Evolutionary conservation across 805 yeast genomes (phyloP).

Genomic region (Cephaloascus fragrans): DNA sequence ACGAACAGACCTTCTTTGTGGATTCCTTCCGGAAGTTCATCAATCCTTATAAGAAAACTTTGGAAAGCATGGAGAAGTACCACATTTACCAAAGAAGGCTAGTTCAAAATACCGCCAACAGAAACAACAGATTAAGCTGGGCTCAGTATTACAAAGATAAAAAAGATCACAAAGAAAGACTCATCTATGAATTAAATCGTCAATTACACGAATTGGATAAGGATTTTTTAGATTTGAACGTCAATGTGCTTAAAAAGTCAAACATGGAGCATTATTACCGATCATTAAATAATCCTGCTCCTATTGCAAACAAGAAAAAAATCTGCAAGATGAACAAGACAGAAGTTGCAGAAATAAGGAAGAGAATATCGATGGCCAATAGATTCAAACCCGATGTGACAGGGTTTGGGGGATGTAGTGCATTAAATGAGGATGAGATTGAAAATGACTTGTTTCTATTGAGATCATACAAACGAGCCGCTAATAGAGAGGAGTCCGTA

Average conservation of each 20-base stretch:
- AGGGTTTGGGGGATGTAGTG: not conserved
- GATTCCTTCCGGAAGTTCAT: not conserved
- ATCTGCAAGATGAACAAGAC: not conserved
- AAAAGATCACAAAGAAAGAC: constrained; percentile 2
- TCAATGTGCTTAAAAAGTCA: not conserved
- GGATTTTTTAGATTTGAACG: constrained; percentile 1
- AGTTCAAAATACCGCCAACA: not conserved
- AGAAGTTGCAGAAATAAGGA: not conserved
- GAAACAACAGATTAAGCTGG: constrained; percentile 1
- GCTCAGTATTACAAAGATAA: constrained; percentile 1
- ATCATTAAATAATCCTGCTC: not conserved
- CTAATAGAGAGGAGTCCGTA: no score
- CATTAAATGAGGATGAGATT: not conserved
- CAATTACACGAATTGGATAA: constrained; percentile 1
- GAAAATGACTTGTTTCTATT: not conserved
- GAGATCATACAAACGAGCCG: not conserved
- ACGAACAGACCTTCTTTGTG: not conserved
- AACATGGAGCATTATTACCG: not conserved
- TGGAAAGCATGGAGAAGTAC: not conserved
- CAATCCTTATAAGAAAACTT: not conserved
- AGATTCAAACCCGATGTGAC: not conserved
- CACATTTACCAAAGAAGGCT: not conserved
- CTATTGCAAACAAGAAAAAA: not conserved
- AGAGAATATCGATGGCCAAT: not conserved
- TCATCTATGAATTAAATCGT: not conserved